Evolutionary conservation across 2,329 filamentous ascomycete genomes (phyloP).

Genomic region (Zalaria sp.): DNA sequence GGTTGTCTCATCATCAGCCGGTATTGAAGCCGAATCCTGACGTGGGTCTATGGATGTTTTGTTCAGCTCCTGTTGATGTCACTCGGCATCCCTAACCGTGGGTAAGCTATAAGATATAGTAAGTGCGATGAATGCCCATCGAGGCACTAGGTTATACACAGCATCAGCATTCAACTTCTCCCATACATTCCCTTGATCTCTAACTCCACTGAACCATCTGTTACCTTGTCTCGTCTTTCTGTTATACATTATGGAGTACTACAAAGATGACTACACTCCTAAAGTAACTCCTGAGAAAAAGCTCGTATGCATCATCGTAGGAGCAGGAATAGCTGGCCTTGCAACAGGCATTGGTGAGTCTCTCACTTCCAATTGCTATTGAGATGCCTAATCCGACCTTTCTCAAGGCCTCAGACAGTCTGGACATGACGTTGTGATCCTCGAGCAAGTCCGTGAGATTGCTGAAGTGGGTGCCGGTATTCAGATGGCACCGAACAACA

Average conservation of each 20-base stretch:
- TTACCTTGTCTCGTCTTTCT: no score
- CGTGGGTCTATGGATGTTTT: no score
- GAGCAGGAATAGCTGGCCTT: conserved; percentile 40
- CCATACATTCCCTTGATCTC: no score
- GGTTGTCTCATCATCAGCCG: no score
- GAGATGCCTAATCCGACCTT: neutral
- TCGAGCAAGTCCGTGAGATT: conserved; percentile 31
- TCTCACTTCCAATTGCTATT: neutral
- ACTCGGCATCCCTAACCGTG: no score
- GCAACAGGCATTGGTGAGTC: conserved; percentile 25
- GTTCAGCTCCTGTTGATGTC: no score
- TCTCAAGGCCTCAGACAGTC: conserved; percentile 21
- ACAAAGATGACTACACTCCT: conserved; percentile 2
- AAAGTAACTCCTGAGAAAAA: conserved; percentile 2
- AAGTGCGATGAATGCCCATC: no score
- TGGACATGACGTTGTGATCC: conserved; percentile 31
- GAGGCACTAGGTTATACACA: no score
- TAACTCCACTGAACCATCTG: no score
- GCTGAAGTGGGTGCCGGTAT: conserved; percentile 36
- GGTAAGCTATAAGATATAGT: no score
- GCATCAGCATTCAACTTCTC: no score
- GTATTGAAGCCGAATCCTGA: no score
- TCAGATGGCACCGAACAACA: conserved; percentile 33
- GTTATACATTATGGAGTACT: conserved; percentile 2
- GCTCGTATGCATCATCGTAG: conserved; percentile 34